Base-by-base conservation (phyloP, 345 rosid genomes). In the Ricinus communis region DNA sequence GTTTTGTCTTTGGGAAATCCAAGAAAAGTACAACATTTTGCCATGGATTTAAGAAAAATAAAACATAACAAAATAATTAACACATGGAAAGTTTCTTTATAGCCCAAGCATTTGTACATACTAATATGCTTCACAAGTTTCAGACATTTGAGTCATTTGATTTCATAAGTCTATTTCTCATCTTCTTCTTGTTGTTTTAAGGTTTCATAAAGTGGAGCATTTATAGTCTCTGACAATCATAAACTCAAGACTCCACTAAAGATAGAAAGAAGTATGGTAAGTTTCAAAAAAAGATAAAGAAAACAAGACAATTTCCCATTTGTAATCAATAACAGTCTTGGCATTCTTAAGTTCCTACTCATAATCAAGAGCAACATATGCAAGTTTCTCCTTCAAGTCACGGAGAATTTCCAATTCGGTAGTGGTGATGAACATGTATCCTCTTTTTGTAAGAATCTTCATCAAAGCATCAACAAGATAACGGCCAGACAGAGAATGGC, bases 181-280 rank as follows among this genome's bases (percentile, higher is more conserved):
- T 83, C 81, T 40, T 82, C 87, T 33, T 77, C 82, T 24, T 86
- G 90, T 49, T 86, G 88, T 49, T 79, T 77, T 14, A 87, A 63
- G 0, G 97, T 88, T 51, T 90, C 91, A 62, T 77, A 90, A 13
- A 92, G 87, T 2, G 92, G 92, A 59, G 87, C 83, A 59, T 88
- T 77, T 56, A 77, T 80, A 0, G 92, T 92, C 79, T 90, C 93
- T 3, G 87, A 82, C 10, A 90, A 82, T 88, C 87, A 85, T 11
- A 79, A 60, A 36, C 88, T 85, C 69, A 87, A 8, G 3, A 82
- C 50, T 1, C 96, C 92, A 8, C 96, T 87, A 16, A 82, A 19
- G 22, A 87, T 74, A 14, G 92, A 77, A 6, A 83, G 73, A 1
- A 60, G 43, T n/a, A n/a, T n/a, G n/a, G n/a, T n/a, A n/a, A n/a